Base-by-base conservation (phyloP, 1,284 basidiomycete species). In the Tranzscheliella williamsii region DNA sequence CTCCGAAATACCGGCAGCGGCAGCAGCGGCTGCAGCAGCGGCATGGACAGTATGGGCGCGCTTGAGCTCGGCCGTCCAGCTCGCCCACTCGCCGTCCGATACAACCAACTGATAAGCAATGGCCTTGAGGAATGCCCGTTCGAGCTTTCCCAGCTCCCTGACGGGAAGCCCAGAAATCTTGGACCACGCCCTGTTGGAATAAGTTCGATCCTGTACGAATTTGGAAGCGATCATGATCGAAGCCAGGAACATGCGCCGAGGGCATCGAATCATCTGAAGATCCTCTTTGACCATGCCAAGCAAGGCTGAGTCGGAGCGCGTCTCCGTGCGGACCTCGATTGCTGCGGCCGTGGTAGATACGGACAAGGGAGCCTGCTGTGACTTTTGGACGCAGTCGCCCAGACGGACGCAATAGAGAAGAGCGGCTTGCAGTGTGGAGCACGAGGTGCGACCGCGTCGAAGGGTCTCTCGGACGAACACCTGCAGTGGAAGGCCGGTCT, bases 201-300 rank as follows among this genome's bases (percentile, higher is more conserved):
- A 95, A 43, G 88, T 91, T 46, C 88, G 86, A 73, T 96, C 92
- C 80, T 93, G 90, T 49, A 89, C 85, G 78, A 93, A 94, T 76
- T 96, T 95, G 22, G 88, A 87, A 0, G 91, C 91, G 34, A 91
- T 82, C 56, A 95, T 90, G 27, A 95, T 81, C 0, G 89, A 86
- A 0, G 90, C 90, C 7, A 95, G 81, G 79, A 95, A 94, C 2
- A 90, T 86, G 31, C 91, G 84, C 16, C 91, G 84, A 2, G 91
- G 89, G 73, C 91, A 94, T 8, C 58, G 51, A 18, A 51, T 31
- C 17, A 62, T 37, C 26, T 47, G 34, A 8, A 48, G 43, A 46
- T 64, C 55, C 27, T 58, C 50, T 38, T 52, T 50, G 34, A 40
- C 49, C 47, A 64, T 49, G 38, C 49, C 50, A 16, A 55, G 42